Evolutionary conservation across 441 rosid species (phyloP).

Genomic region (Croton laevigatus): DNA sequence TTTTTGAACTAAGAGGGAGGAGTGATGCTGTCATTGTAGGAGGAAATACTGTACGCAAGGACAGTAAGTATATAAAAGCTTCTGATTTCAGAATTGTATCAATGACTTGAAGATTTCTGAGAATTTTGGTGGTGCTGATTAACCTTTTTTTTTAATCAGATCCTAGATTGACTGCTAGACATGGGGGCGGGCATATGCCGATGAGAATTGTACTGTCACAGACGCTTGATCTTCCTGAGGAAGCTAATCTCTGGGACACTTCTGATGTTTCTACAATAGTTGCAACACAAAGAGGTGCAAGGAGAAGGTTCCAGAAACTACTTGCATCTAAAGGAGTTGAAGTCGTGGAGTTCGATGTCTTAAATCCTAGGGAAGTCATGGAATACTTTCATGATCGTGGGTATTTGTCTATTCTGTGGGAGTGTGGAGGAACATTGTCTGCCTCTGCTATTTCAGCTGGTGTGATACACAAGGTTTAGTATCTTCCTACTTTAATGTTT

Average conservation of each 20-base stretch:
- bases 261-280: conserved; percentile 79
- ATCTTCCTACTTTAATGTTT: neutral
- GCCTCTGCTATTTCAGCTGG: conserved; percentile 90
- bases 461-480: conserved; percentile 74
- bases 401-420: conserved; percentile 87
- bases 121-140: neutral
- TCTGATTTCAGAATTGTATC: neutral
- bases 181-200: conserved; percentile 85
- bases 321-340: conserved; percentile 90
- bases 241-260: conserved; percentile 86
- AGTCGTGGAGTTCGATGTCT: conserved; percentile 89
- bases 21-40: conserved; percentile 91
- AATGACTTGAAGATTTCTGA: conserved; percentile 15
- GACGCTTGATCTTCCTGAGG: conserved; percentile 78
- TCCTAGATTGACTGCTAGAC: conserved; percentile 82
- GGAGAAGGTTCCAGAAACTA: conserved; percentile 69
- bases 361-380: conserved; percentile 91
- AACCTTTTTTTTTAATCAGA: conserved; percentile 37
- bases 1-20: conserved; percentile 77
- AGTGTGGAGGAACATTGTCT: conserved; percentile 88
- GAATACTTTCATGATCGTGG: conserved; percentile 89
- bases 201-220: conserved; percentile 78
- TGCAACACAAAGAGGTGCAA: conserved; percentile 90
- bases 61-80: conserved; percentile 45
- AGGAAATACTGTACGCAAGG: conserved; percentile 84